Percentiles rank a stretch among this genome's conserved stretches.
phyloP scores from a whole-genome alignment of 208 protist species.

The Tritrichomonas foetus region DNA sequence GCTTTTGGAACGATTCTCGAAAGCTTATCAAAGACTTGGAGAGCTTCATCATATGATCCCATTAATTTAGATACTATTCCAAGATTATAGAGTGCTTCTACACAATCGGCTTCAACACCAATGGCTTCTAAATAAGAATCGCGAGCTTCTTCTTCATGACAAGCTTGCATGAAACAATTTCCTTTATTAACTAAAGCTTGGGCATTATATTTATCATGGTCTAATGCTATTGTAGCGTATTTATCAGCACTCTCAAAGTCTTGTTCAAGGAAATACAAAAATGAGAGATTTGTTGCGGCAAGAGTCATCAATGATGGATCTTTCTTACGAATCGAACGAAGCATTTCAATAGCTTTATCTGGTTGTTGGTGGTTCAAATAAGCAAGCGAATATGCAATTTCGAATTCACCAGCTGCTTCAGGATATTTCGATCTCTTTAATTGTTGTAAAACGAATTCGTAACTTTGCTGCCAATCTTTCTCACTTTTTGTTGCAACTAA shows the following conservation, averaged over 20 bases:
- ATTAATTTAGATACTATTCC: conserved; percentile 74
- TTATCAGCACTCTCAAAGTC: conserved; percentile 83
- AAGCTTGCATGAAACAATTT: conserved; percentile 77
- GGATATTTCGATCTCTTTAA: neutral
- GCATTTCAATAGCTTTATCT: conserved; percentile 26
- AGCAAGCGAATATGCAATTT: conserved; percentile 27
- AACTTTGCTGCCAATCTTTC: conserved; percentile 29
- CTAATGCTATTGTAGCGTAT: conserved; percentile 83
- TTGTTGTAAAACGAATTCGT: neutral
- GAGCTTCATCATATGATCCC: conserved; percentile 46
- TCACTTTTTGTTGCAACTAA: conserved; percentile 8
- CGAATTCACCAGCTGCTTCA: conserved; percentile 25
- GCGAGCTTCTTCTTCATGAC: conserved; percentile 74
- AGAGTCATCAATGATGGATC: conserved; percentile 5
- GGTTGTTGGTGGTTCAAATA: neutral
- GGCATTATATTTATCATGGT: conserved; percentile 84
- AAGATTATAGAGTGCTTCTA: conserved; percentile 92
- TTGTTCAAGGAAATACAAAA: conserved; percentile 91
- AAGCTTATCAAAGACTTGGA: conserved; percentile 83
- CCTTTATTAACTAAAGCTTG: conserved; percentile 90
- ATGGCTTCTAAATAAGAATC: conserved; percentile 79
- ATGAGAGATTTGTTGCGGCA: conserved; percentile 88
- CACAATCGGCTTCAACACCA: conserved; percentile 82
- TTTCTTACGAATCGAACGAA: neutral
- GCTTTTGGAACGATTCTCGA: conserved; percentile 76